Evolutionary conservation across 768 basidiomycete species (phyloP), one percentile per base, ranked within the genome.

Genomic region (Xerocomellus amylosporus): DNA sequence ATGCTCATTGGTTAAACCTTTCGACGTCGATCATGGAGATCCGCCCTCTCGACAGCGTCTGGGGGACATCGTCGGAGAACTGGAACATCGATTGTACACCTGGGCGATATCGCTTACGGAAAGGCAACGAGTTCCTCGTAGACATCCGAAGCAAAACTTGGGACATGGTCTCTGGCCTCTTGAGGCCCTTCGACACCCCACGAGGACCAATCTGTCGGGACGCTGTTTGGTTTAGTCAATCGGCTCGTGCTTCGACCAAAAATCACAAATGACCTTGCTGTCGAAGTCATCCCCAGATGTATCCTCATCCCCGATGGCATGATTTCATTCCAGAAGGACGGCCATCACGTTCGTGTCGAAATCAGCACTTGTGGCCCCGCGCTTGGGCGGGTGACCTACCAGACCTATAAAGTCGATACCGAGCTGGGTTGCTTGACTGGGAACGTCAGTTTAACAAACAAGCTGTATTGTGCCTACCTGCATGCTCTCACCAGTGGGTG

Each of bases 401-500:
- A 70, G 36, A 64, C 62, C 13, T 77, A 73, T 40, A 45, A 33
- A 2, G 49, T 75, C 4, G 65, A 77, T 46, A 52, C 54, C 12
- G 57, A 67, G 15, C 54, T 77, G 7, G 67, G 71, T 2, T 62
- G 65, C 38, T 58, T 75, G 20, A 52, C 46, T 10, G 66, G 68
- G 4, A 66, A 67, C 10, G 58, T 45, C 4, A 68, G 59, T n/a
- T 46, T 74, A 37, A 56, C 54, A 2, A 68, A 64, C 53, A 62
- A 61, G 38, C 63, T 79, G 8, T 78, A 70, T 50, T 68, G 67
- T 43, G 66, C 73, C 3, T 77, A 77, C 47, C 66, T 82, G 15
- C 81, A 82, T 41, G 75, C 77, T 17, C 53, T 79, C 3, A 79
- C 73, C 2, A 74, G 74, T n/a, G 71, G 74, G 41, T 71, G 71